Evolutionary conservation across 306 rosid genomes (phyloP), one percentile per base, ranked within the genome.

Genomic region (Purshia tridentata): DNA sequence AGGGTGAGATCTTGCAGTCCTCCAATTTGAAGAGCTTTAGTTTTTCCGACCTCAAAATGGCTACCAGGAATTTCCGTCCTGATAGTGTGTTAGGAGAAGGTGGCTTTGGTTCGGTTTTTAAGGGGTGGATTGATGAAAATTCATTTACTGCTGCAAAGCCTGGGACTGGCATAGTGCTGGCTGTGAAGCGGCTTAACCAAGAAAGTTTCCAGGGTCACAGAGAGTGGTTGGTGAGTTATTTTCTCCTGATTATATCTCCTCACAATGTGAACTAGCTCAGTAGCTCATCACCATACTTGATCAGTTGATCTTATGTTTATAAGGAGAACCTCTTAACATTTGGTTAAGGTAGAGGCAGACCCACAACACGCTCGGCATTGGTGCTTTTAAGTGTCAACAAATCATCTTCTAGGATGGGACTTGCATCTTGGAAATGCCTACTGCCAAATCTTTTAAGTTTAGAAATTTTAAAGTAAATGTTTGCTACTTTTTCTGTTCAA

Each of bases 11-110:
- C 77, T 70, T 85, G 86, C 80, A 81, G 60, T 76, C 88, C 41
- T 14, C 86, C 57, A 81, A 85, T 76, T 29, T 85, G 80, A 85
- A 82, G 77, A 85, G 86, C 59, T 85, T 81, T 65, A 76, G 42
- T 42, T 79, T 78, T 15, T 59, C 83, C 6, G 84, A 85, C 49
- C 88, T 85, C 56, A 81, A 65, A 59, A 63, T 76, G 67, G 81
- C 88, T 41, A 85, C 88, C 44, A 76, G 80, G 78, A 85, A 85
- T 65, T 85, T 85, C 66, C 83, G 88, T 22, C 84, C 88, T 1
- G 88, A 85, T 79, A 85, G 88, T 44, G 83, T 85, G 74, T 52
- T 85, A 56, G 88, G 88, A 72, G 88, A 85, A 72, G 88, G 88
- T 18, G 88, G 88, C 20, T 85, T 85, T 20, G 88, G 88, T 35